These are phyloP conservation scores for Panaeolus papilionaceus DNA, from an alignment of 768 basidiomycete genomes.

Conservation along the genomic window DNA sequence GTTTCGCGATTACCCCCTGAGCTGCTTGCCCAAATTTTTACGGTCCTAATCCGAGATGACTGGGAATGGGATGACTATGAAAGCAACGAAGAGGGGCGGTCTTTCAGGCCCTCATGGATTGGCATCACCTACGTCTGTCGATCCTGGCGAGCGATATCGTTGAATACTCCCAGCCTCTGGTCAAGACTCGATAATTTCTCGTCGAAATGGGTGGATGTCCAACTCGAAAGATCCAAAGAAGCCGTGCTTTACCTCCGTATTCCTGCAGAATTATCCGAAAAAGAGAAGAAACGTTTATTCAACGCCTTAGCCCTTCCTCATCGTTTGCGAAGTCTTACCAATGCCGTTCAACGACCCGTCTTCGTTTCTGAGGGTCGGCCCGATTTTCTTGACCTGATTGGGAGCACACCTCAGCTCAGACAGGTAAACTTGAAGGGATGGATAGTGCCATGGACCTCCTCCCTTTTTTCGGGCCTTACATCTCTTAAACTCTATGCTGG, in stretches of 20 bases:
- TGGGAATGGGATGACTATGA: background rate
- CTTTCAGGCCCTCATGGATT: background rate
- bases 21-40: background rate
- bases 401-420: background rate
- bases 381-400: background rate
- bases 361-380: background rate
- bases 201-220: background rate
- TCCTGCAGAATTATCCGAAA: background rate
- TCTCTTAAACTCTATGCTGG: background rate
- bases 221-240: background rate
- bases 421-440: background rate
- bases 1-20: background rate
- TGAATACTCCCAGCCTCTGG: background rate
- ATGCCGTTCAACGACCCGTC: background rate
- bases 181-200: background rate
- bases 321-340: background rate
- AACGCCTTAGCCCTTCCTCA: background rate
- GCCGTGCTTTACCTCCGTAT: background rate
- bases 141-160: background rate
- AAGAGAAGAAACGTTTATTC: background rate
- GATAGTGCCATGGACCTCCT: background rate
- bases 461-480: conserved; percentile 3
- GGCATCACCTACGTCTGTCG: background rate
- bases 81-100: background rate
- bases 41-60: background rate